A percentile compares a stretch with the other conserved stretches of the same genome.
Conservation (phyloP, 768 basidiomycete genomes). For the Chalciporus chontae region DNA sequence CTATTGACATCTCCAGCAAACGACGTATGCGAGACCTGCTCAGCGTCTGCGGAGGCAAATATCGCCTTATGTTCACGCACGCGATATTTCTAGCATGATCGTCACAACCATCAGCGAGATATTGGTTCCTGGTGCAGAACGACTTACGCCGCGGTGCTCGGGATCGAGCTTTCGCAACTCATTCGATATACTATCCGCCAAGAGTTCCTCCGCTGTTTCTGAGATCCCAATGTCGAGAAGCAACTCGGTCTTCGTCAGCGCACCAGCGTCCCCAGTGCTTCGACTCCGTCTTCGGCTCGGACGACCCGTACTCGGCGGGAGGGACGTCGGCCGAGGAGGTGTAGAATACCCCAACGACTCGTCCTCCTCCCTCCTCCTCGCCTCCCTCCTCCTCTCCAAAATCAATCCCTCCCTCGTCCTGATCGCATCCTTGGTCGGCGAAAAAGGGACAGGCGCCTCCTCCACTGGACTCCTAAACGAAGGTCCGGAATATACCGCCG, state of each 20-base stretch:
- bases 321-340: conserved; percentile 26
- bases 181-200: conserved; percentile 69
- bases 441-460: conserved; percentile 36
- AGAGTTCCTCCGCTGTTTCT: conserved; percentile 47
- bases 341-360: conserved; percentile 36
- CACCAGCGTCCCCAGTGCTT: conserved; percentile 74
- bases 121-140: conserved; percentile 1
- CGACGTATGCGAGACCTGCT: conserved; percentile 66
- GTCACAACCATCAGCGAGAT: conserved; percentile 3
- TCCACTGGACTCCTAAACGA: conserved; percentile 32
- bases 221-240: conserved; percentile 38
- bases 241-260: conserved; percentile 31
- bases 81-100: conserved; percentile 61
- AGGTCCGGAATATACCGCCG: conserved; percentile 32
- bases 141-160: conserved; percentile 27
- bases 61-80: conserved; percentile 79
- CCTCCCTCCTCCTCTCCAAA: conserved; percentile 64
- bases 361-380: conserved; percentile 51
- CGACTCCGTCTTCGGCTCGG: conserved; percentile 66
- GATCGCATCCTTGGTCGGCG: conserved; percentile 65
- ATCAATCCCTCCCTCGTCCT: conserved; percentile 64
- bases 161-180: conserved; percentile 61
- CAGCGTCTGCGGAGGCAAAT: conserved; percentile 72
- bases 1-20: conserved; percentile 79
- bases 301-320: conserved; percentile 35